phyloP scores from a whole-genome alignment of 2,329 filamentous ascomycete species.

The Hypoxylon sp. region DNA sequence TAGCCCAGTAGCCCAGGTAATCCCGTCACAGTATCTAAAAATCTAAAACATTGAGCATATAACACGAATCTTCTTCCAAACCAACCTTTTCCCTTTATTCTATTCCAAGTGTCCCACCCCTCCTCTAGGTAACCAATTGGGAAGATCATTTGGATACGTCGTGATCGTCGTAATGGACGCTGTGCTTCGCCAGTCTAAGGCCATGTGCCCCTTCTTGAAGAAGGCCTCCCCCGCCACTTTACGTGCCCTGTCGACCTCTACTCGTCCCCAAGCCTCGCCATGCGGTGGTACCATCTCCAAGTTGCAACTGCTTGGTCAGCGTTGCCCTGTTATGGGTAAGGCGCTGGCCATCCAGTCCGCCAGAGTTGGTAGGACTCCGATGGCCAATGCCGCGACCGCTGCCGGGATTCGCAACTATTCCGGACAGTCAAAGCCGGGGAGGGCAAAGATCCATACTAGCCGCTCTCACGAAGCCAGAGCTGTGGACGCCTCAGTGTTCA shows the following conservation, averaged over 20 bases:
- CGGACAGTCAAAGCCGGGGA: conserved; percentile 67
- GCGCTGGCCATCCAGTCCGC: conserved; percentile 89
- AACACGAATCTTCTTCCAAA: conserved; percentile 25
- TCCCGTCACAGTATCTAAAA: conserved; percentile 14
- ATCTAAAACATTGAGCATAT: conserved; percentile 26
- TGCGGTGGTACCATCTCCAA: conserved; percentile 97
- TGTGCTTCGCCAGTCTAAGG: conserved; percentile 93
- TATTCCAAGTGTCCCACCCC: conserved; percentile 13
- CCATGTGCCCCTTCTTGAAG: conserved; percentile 97
- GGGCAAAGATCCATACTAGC: conserved; percentile 86
- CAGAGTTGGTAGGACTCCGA: conserved; percentile 63
- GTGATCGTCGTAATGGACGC: conserved; percentile 80
- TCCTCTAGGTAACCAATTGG: conserved; percentile 21
- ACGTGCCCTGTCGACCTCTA: conserved; percentile 86
- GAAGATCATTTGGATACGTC: conserved; percentile 21
- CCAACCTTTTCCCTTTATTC: conserved; percentile 13
- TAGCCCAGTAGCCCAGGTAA: not conserved
- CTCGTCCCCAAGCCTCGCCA: conserved; percentile 75
- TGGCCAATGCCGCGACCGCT: conserved; percentile 60
- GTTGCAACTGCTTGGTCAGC: conserved; percentile 91
- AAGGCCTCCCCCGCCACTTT: conserved; percentile 93
- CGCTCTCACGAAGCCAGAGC: conserved; percentile 82
- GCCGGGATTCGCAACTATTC: conserved; percentile 68
- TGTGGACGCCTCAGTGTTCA: conserved; percentile 73
- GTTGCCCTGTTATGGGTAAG: conserved; percentile 99